Percentiles rank a stretch among this genome's conserved stretches.
Conservation (phyloP, 1,139 yeast genomes). For the Nakaseomyces sp. region DNA sequence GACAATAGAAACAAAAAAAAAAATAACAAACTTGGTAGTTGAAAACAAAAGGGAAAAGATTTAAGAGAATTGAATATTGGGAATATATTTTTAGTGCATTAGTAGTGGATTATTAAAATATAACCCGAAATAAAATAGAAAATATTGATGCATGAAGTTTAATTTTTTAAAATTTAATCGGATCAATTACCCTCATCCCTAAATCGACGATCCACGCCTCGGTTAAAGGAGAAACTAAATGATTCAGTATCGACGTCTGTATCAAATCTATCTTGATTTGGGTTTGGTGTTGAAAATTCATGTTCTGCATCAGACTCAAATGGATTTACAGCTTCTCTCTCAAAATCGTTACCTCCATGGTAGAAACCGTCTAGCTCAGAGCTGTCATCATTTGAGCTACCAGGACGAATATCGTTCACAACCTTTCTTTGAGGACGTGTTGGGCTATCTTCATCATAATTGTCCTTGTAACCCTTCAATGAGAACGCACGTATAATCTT, state of each 20-base stretch:
- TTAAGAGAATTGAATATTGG: too few relatives aligned
- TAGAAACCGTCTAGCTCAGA: slow-evolving; percentile 2
- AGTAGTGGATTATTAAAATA: too few relatives aligned
- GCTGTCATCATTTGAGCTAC: background rate
- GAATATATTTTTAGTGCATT: too few relatives aligned
- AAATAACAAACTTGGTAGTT: too few relatives aligned
- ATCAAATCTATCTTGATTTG: background rate
- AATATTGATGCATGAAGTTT: too few relatives aligned
- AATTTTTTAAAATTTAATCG: too few relatives aligned
- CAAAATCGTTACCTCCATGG: slow-evolving; percentile 5
- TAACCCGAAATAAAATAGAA: too few relatives aligned
- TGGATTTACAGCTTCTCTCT: slow-evolving; percentile 1
- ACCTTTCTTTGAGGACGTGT: background rate
- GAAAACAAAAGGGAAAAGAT: too few relatives aligned
- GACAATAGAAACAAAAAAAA: too few relatives aligned
- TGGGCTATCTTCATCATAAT: background rate
- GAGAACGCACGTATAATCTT: slow-evolving; percentile 3
- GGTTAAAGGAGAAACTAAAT: slow-evolving; percentile 3
- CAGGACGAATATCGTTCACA: background rate
- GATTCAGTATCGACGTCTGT: slow-evolving; percentile 2
- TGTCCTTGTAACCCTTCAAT: slow-evolving; percentile 4
- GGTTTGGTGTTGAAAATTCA: background rate
- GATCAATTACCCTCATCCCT: background rate
- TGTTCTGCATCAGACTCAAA: slow-evolving; percentile 6
- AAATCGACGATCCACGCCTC: slow-evolving; percentile 1